Conservation (phyloP, 306 rosid species). For the Quercus cerris region DNA sequence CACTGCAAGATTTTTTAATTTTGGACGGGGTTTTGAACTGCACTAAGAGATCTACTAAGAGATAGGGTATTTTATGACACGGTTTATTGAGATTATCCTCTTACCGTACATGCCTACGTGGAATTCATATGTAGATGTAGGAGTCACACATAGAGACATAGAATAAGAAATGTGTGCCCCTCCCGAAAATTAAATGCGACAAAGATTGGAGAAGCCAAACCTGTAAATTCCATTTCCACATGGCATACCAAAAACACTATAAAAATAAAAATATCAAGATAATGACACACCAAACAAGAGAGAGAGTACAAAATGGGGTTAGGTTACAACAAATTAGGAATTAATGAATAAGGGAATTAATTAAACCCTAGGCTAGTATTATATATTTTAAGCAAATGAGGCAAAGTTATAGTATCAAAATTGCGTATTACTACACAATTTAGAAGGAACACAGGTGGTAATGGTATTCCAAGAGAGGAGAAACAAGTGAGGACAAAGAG, state of each 20-base stretch:
- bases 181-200: neutral
- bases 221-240: neutral
- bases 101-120: too few relatives aligned
- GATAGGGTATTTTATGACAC: too few relatives aligned
- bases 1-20: too few relatives aligned
- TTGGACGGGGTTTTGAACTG: too few relatives aligned
- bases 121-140: too few relatives aligned
- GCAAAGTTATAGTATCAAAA: neutral
- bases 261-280: neutral
- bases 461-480: neutral
- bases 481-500: slow-evolving; percentile 15
- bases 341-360: neutral
- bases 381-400: neutral
- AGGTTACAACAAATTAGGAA: neutral
- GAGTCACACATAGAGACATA: too few relatives aligned
- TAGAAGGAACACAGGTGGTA: too few relatives aligned
- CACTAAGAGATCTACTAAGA: too few relatives aligned
- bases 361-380: neutral
- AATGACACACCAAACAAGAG: slow-evolving; percentile 10
- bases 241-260: neutral
- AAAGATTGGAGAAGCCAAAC: neutral
- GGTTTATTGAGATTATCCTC: too few relatives aligned
- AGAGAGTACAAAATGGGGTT: neutral
- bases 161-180: too few relatives aligned
- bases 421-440: neutral